These are phyloP conservation scores for Gossypium mustelinum DNA, from an alignment of 345 rosid species.

Conservation along the genomic window DNA sequence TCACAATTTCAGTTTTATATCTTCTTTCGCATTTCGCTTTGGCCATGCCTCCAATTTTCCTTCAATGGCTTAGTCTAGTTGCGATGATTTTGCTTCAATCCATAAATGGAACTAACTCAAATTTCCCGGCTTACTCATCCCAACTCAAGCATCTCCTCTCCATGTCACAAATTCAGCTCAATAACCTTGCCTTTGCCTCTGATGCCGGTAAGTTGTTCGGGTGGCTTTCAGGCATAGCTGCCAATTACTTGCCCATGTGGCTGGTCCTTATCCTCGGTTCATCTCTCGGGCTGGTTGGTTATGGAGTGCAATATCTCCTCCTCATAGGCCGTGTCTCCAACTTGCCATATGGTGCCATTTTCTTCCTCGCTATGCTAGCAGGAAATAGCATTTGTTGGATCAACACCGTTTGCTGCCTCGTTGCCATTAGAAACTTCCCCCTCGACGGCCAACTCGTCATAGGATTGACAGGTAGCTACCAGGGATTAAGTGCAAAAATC, in stretches of 20 bases:
- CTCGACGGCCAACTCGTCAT: constrained; percentile 54
- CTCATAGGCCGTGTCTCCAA: constrained; percentile 26
- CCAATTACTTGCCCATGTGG: constrained; percentile 66
- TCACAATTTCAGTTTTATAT: too few species aligned
- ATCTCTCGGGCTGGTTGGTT: constrained; percentile 55
- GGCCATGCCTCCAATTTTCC: constrained; percentile 35
- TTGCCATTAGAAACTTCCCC: constrained; percentile 48
- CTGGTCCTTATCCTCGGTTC: constrained; percentile 66
- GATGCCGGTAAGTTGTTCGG: constrained; percentile 91
- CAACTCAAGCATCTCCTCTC: constrained; percentile 72
- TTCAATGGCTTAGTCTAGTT: constrained; percentile 72
- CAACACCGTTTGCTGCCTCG: constrained; percentile 74
- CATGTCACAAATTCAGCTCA: constrained; percentile 73
- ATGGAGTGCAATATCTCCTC: constrained; percentile 55
- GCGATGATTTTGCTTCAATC: constrained; percentile 40
- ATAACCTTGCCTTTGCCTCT: constrained; percentile 84
- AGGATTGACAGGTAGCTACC: constrained; percentile 73
- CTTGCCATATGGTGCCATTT: constrained; percentile 49
- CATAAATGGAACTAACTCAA: constrained; percentile 69
- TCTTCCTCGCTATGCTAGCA: constrained; percentile 60
- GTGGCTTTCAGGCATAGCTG: constrained; percentile 77
- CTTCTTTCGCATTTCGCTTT: neutral
- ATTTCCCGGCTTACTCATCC: constrained; percentile 92
- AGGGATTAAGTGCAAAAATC: constrained; percentile 71
- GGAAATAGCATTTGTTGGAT: constrained; percentile 98